Base-by-base conservation (phyloP, 2,329 filamentous ascomycete species). In the Apiospora koreana region DNA sequence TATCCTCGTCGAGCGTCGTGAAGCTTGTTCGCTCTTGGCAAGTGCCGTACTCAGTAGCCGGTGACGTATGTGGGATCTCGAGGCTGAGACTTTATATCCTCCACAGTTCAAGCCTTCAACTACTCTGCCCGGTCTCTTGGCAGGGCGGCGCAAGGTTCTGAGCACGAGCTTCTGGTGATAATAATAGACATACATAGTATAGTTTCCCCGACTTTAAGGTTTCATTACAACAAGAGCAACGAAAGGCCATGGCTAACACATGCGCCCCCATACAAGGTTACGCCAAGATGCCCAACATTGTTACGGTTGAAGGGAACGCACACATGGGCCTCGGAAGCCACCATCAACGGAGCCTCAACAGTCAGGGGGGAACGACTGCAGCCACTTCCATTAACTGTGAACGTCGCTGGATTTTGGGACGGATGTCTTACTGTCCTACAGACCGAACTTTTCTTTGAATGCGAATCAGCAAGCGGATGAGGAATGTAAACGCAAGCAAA, bases 31-130 rank as follows among this genome's bases (percentile, higher is more conserved):
- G 18, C 54, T 38, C 54, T 62, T 62, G 54, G 54, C 54, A 38
- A 62, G 16, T 38, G 18, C 18, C 16, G 28, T 18, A 18, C 31
- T 38, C 31, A 38, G 54, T n/a, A 38, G 54, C 54, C 31, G 18
- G 54, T 62, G 54, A 62, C 54, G 54, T 62, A 62, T 62, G 54
- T 62, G 54, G 21, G 31, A 62, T 62, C 4, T 38, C 31, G 54
- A 62, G 54, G 54, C 54, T 62, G 54, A 62, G 31, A 38, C 31
- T 54, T 54, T 10, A 54, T 54, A 54, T 12, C 48, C 12, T 54
- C 50, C 50, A 58, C 50, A 18, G 25, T 58, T 58, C 54, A 62
- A 62, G 54, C 31, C 9, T 23, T n/a, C 31, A n/a, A 38, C 31
- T 62, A 62, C 28, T 9, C 54, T 35, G 54, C 21, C 31, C 10